phyloP scores from a whole-genome alignment of 352 stramenopile species.

The Pythium chondricola region DNA sequence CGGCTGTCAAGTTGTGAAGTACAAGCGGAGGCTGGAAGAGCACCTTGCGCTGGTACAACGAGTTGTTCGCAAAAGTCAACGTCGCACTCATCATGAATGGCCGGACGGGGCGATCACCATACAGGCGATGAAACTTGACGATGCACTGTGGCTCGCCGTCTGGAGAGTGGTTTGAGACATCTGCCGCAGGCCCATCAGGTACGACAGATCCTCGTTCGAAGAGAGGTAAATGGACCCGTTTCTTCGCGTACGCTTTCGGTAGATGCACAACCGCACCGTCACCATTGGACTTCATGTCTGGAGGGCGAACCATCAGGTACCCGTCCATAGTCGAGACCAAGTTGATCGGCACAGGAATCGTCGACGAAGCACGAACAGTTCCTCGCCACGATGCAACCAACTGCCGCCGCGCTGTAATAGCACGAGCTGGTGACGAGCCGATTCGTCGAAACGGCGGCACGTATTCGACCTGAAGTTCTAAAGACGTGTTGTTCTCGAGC shows the following conservation, averaged over 20 bases:
- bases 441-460: constrained; percentile 45
- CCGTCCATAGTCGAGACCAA: constrained; percentile 65
- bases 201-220: constrained; percentile 35
- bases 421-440: constrained; percentile 27
- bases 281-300: constrained; percentile 34
- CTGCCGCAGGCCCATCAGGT: neutral
- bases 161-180: neutral
- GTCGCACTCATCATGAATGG: constrained; percentile 76
- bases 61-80: constrained; percentile 43
- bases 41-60: constrained; percentile 65
- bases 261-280: constrained; percentile 21
- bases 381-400: constrained; percentile 64
- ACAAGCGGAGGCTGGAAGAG: constrained; percentile 74
- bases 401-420: constrained; percentile 25
- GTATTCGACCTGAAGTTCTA: constrained; percentile 83
- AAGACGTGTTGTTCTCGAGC: constrained; percentile 79
- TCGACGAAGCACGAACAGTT: constrained; percentile 47
- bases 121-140: constrained; percentile 77
- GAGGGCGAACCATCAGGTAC: constrained; percentile 66
- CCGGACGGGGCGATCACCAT: constrained; percentile 67
- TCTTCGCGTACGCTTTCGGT: constrained; percentile 69
- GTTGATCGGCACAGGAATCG: constrained; percentile 66
- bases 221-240: constrained; percentile 59
- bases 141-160: constrained; percentile 26
- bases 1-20: constrained; percentile 76